Base-by-base conservation (phyloP, 1,284 basidiomycete genomes). In the Ganoderma sinense region DNA sequence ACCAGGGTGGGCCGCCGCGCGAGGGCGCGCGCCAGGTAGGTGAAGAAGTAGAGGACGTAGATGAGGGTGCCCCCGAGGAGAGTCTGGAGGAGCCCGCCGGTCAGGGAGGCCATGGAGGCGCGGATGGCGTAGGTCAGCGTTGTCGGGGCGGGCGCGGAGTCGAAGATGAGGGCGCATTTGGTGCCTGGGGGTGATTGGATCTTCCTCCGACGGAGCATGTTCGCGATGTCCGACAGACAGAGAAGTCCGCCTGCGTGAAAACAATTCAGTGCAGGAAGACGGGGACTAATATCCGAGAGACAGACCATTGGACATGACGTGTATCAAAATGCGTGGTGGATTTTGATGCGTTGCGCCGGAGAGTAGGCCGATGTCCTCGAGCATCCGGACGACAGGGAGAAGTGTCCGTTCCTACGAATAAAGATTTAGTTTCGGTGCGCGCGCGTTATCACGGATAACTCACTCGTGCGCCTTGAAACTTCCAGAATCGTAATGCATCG, bases 41-140 rank as follows among this genome's bases (percentile, higher is more conserved):
- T 55, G 65, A 79, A 5, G 41, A 72, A 51, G 56, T 79, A 78
- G 16, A 76, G 5, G 29, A 80, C 0, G 43, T 70, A 70, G 23
- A 84, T 64, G 63, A 80, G 23, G 29, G 69, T 29, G 18, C 73
- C 66, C 0, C 73, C 66, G 10, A 82, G 23, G 31, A 72, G 14
- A 40, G 65, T 71, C 39, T 63, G 53, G 33, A 85, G 53, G 29
- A 85, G 29, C 1, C 79, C 80, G 60, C 82, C 84, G 41, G 72
- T 78, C 64, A 88, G 77, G 8, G 80, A 75, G 8, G 79, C 74
- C 4, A 80, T 78, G 74, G 89, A 85, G 0, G 87, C 86, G 14
- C 73, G 75, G 36, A 82, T 33, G 39, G 59, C 65, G 43, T 61
- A 58, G 29, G n/a, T 4, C 4, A 68, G 36, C 14, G 55, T 68